Evolutionary conservation across 331 rosid species (phyloP).

Genomic region (Pyrus hybrid): DNA sequence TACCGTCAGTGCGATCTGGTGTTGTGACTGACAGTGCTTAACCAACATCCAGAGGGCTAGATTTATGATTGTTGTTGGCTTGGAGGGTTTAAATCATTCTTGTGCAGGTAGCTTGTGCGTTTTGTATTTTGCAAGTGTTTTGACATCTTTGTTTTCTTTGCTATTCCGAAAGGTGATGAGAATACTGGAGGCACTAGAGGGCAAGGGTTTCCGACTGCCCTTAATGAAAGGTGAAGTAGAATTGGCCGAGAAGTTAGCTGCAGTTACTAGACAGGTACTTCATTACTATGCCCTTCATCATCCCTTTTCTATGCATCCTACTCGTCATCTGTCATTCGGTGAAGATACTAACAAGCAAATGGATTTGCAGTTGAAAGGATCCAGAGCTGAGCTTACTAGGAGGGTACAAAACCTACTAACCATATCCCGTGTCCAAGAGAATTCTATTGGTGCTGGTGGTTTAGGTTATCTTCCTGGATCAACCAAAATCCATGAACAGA

Average conservation of each 20-base stretch:
- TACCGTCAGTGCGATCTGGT: background rate
- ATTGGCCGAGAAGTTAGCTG: conserved; percentile 81
- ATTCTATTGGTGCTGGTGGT: conserved; percentile 47
- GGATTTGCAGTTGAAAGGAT: conserved; percentile 72
- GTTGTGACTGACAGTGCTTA: background rate
- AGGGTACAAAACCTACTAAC: conserved; percentile 75
- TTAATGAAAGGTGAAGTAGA: conserved; percentile 91
- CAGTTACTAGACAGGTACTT: conserved; percentile 76
- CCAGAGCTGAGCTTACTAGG: conserved; percentile 82
- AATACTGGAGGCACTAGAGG: conserved; percentile 87
- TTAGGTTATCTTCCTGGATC: conserved; percentile 73
- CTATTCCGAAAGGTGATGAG: conserved; percentile 63
- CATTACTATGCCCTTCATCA: background rate
- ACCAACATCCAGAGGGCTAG: background rate
- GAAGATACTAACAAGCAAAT: conserved; percentile 18
- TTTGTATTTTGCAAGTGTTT: background rate
- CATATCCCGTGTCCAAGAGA: conserved; percentile 66
- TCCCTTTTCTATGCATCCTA: background rate
- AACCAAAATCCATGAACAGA: conserved; percentile 74
- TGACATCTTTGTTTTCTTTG: conserved; percentile 6
- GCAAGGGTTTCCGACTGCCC: conserved; percentile 86
- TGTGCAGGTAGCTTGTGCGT: background rate
- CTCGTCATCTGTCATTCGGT: background rate
- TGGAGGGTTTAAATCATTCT: background rate
- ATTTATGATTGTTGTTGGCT: background rate